A percentile compares a stretch with the other conserved stretches of the same genome.
Evolutionary conservation across 371 early-diverging fungal genomes (phyloP).

Genomic region (Chytridiales sp.): DNA sequence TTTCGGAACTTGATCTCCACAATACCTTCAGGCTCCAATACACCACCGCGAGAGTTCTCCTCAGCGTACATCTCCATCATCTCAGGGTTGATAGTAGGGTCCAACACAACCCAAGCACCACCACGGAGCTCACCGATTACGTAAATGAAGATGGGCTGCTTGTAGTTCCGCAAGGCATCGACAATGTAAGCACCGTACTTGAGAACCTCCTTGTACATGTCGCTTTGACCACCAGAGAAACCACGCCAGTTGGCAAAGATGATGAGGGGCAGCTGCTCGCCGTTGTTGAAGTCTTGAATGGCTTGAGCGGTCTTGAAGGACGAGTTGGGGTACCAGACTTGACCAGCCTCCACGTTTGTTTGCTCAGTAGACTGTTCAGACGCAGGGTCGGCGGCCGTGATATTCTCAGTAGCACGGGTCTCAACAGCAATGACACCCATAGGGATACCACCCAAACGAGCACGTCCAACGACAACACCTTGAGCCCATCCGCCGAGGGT

Average conservation of each 20-base stretch:
- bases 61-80: constrained; percentile 99
- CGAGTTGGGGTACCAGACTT: constrained; percentile 98
- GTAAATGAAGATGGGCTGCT: constrained; percentile 98
- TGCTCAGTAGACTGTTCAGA: constrained; percentile 86
- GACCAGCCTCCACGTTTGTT: constrained; percentile 88
- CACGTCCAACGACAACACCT: constrained; percentile 89
- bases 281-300: constrained; percentile 97
- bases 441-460: constrained; percentile 93
- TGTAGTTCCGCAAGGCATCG: constrained; percentile 89
- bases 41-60: constrained; percentile 87
- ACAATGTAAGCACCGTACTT: constrained; percentile 98
- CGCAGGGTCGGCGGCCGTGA: constrained; percentile 94
- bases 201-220: constrained; percentile 97
- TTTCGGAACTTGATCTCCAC: constrained; percentile 98
- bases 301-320: constrained; percentile 99
- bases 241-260: constrained; percentile 99
- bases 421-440: constrained; percentile 98
- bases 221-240: constrained; percentile 97
- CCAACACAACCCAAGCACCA: constrained; percentile 99
- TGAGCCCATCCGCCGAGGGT: constrained; percentile 94
- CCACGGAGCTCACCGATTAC: constrained; percentile 96
- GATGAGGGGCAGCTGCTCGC: constrained; percentile 96
- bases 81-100: constrained; percentile 95
- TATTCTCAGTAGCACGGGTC: constrained; percentile 85
- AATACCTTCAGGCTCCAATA: constrained; percentile 97